Conservation (phyloP, 768 basidiomycete species). For the Paxillus involutus region DNA sequence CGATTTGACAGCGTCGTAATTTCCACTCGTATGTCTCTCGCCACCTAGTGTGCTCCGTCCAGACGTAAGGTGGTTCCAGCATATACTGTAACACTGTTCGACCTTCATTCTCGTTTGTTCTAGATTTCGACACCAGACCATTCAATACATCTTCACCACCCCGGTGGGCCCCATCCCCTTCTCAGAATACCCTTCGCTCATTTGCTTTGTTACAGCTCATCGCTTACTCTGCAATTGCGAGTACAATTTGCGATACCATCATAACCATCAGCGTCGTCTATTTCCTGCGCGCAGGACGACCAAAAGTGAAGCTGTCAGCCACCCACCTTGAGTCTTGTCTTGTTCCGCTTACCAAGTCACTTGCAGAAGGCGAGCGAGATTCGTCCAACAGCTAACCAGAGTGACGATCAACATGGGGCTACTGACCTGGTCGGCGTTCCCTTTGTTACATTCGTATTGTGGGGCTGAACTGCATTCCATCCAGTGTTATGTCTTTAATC, state of each 20-base stretch:
- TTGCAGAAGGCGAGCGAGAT: background rate
- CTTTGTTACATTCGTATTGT: background rate
- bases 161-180: background rate
- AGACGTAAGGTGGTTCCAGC: background rate
- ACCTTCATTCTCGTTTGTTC: background rate
- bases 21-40: background rate
- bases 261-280: slow-evolving; percentile 2
- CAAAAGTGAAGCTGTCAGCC: background rate
- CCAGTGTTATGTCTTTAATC: slow-evolving; percentile 1
- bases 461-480: background rate
- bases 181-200: background rate
- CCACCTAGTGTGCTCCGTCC: background rate
- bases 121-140: background rate
- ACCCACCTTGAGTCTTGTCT: background rate
- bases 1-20: background rate
- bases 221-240: background rate
- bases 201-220: background rate
- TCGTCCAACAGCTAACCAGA: slow-evolving; percentile 4
- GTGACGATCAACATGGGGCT: slow-evolving; percentile 2
- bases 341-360: background rate
- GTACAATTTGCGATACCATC: slow-evolving; percentile 3
- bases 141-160: slow-evolving; percentile 5
- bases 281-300: slow-evolving; percentile 1
- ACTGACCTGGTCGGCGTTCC: slow-evolving; percentile 3
- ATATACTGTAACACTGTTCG: background rate